Percentiles rank a stretch among this genome's conserved stretches.
phyloP scores from a whole-genome alignment of 202 grass and related monocot species.

The Eragrostis tef region DNA sequence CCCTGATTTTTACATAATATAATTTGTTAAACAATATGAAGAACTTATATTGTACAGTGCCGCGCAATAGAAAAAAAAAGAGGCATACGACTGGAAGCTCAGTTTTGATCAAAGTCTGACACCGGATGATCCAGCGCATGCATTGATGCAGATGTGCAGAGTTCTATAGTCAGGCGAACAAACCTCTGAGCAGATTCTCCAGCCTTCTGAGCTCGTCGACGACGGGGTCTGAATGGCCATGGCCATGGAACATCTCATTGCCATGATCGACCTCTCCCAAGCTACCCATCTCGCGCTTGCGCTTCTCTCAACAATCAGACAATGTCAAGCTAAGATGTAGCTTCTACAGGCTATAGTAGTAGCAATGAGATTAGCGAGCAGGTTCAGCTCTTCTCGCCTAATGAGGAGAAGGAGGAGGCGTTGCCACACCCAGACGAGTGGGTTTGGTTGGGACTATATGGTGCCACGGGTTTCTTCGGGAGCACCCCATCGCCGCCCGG shows the following conservation, averaged over 20 bases:
- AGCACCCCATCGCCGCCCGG: conserved; percentile 48
- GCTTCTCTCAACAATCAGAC: not conserved
- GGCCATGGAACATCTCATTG: conserved; percentile 59
- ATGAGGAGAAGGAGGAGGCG: not conserved
- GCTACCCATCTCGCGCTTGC: conserved; percentile 59
- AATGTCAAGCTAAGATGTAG: not conserved
- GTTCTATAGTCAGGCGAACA: conserved; percentile 23
- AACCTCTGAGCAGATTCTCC: conserved; percentile 84
- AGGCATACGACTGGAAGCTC: not conserved
- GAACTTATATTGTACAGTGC: not conserved
- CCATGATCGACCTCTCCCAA: conserved; percentile 65
- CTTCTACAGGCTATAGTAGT: not conserved
- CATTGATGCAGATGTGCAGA: not conserved
- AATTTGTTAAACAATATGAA: not conserved
- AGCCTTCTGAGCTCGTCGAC: conserved; percentile 76
- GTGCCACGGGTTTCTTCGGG: conserved; percentile 50
- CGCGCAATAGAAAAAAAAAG: not conserved
- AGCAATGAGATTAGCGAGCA: not conserved
- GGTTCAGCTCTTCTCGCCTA: conserved; percentile 37
- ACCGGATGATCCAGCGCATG: not conserved
- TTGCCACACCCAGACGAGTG: conserved; percentile 33
- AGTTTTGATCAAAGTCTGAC: not conserved
- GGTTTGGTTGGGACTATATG: conserved; percentile 64
- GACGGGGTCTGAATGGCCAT: conserved; percentile 58
- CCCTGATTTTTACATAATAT: not conserved